phyloP scores from a whole-genome alignment of 83 land plant genomes.

The Larix sibirica region DNA sequence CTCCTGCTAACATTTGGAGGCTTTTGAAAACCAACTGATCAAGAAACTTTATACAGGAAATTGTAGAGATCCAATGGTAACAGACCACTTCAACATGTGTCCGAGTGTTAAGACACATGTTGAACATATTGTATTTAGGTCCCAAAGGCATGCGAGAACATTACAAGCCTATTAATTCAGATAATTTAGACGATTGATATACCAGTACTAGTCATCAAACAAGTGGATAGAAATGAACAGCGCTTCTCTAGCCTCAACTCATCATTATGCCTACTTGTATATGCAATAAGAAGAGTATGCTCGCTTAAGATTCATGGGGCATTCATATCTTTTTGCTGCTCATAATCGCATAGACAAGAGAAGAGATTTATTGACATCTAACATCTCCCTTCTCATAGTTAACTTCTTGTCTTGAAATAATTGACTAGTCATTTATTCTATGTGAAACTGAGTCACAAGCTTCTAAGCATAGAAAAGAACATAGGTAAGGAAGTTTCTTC shows the following conservation, averaged over 20 bases:
- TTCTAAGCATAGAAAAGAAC: conserved; percentile 11
- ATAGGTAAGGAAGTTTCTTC: not conserved
- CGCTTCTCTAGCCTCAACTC: too few species aligned
- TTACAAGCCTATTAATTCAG: too few species aligned
- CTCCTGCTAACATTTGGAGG: not conserved
- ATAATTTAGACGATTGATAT: too few species aligned
- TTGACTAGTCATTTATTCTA: not conserved
- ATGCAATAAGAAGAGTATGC: not conserved
- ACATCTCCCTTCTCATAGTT: not conserved
- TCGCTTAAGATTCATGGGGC: not conserved
- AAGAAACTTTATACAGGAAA: not conserved
- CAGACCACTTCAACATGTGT: too few species aligned
- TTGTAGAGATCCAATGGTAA: not conserved
- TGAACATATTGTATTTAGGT: too few species aligned
- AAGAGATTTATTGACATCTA: not conserved
- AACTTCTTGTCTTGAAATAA: not conserved
- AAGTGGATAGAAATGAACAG: too few species aligned
- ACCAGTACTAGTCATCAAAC: too few species aligned
- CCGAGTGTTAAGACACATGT: too few species aligned
- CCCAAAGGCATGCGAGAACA: too few species aligned
- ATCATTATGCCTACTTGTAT: too few species aligned
- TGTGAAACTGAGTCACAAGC: not conserved
- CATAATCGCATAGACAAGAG: not conserved
- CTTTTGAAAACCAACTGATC: not conserved
- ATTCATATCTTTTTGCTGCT: not conserved